Conservation (phyloP, 257 asterid genomes). For the Solanum clarkiae region DNA sequence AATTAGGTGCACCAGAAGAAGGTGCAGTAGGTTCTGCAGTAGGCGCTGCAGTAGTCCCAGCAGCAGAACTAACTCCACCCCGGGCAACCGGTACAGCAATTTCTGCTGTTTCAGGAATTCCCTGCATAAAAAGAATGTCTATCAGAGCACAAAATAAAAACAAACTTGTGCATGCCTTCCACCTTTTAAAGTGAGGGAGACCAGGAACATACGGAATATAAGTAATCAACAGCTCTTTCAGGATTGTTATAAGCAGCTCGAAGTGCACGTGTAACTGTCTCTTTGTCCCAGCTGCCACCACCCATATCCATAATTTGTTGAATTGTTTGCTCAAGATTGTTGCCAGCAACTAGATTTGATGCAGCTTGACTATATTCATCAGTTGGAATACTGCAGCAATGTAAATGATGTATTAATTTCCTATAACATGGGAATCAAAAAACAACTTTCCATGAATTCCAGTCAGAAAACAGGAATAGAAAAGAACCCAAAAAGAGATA, state of each 20-base stretch:
- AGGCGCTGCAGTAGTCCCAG: conserved; percentile 21
- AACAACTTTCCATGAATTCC: not conserved
- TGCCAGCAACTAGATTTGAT: conserved; percentile 41
- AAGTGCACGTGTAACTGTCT: conserved; percentile 66
- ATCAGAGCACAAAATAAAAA: not conserved
- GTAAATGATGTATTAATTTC: conserved; percentile 5
- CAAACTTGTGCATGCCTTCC: not conserved
- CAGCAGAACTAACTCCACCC: conserved; percentile 22
- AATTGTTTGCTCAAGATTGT: conserved; percentile 45
- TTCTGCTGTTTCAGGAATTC: conserved; percentile 66
- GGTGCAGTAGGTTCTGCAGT: conserved; percentile 16
- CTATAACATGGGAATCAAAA: not conserved
- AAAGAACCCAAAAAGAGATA: not conserved
- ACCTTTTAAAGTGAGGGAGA: not conserved
- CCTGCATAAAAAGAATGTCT: conserved; percentile 23
- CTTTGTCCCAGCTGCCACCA: conserved; percentile 83
- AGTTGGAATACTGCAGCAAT: conserved; percentile 26
- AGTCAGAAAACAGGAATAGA: not conserved
- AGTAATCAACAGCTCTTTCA: conserved; percentile 42
- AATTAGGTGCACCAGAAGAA: conserved; percentile 62
- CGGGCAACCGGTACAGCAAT: conserved; percentile 47
- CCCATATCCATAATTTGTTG: conserved; percentile 83
- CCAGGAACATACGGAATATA: conserved; percentile 44
- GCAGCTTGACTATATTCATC: conserved; percentile 32
- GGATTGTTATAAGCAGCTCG: conserved; percentile 79